phyloP scores from a whole-genome alignment of 192 early-diverging fungal genomes.

The Blastocladiella britannica region DNA sequence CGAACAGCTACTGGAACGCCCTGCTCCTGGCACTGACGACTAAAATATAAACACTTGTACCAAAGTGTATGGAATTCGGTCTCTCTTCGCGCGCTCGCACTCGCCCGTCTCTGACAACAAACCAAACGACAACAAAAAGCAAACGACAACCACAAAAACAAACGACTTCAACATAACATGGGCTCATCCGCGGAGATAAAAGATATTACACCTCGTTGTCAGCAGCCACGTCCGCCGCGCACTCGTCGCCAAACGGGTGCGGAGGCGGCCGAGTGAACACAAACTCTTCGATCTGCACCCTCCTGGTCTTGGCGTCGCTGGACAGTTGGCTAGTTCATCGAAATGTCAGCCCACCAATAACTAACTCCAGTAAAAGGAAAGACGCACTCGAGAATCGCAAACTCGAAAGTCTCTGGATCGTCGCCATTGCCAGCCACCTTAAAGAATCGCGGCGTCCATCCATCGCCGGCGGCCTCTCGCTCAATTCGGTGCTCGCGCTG shows the following conservation, averaged over 20 bases:
- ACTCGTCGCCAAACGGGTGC: background rate
- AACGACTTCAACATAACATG: no score
- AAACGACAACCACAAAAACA: background rate
- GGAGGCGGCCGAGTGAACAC: background rate
- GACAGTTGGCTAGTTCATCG: background rate
- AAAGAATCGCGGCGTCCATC: constrained; percentile 49
- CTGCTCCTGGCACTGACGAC: no score
- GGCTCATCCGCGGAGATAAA: no score
- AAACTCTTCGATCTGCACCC: background rate
- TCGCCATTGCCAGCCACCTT: background rate
- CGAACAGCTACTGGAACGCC: no score
- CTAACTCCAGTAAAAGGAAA: background rate
- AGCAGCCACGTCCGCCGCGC: background rate
- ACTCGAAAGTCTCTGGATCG: background rate
- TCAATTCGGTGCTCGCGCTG: constrained; percentile 37
- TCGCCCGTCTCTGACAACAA: no score
- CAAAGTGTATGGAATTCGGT: no score
- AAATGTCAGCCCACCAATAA: background rate
- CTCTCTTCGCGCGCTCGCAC: no score
- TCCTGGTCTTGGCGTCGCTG: background rate
- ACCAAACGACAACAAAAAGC: background rate
- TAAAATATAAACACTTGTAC: no score
- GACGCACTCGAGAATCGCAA: background rate
- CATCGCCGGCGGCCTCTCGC: constrained; percentile 26
- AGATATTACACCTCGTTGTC: background rate